Percentiles rank a stretch among this genome's conserved stretches.
Conservation (phyloP, 768 basidiomycete species). For the Termitomyces sp. region DNA sequence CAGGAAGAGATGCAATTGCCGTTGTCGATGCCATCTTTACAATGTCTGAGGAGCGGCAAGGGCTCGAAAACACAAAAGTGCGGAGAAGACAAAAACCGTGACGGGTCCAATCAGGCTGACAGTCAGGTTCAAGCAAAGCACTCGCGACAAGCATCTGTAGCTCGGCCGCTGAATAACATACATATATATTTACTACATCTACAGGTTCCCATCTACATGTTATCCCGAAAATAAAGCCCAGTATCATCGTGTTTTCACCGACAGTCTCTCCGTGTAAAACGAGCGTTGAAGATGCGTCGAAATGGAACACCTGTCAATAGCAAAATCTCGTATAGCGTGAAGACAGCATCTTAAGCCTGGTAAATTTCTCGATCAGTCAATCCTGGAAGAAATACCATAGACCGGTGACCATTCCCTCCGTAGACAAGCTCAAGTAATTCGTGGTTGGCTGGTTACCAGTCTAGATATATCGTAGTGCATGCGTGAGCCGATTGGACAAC, state of each 20-base stretch:
- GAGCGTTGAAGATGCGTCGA: too few species aligned
- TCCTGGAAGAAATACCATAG: neutral
- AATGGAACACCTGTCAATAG: neutral
- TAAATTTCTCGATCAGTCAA: neutral
- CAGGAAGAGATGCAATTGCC: slow-evolving; percentile 50
- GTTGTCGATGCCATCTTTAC: slow-evolving; percentile 66
- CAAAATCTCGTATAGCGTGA: neutral
- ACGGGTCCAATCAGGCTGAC: slow-evolving; percentile 11
- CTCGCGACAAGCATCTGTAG: slow-evolving; percentile 2
- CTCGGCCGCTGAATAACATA: neutral
- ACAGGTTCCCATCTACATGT: neutral
- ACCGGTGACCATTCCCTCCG: too few species aligned
- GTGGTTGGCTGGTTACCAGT: too few species aligned
- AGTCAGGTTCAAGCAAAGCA: slow-evolving; percentile 11
- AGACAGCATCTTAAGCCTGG: neutral
- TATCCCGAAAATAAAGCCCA: neutral
- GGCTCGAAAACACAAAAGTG: slow-evolving; percentile 12
- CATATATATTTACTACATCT: slow-evolving; percentile 1
- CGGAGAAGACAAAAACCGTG: slow-evolving; percentile 13
- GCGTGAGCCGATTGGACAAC: neutral
- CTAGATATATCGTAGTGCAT: too few species aligned
- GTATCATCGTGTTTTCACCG: neutral
- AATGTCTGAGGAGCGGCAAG: slow-evolving; percentile 15
- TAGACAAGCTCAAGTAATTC: too few species aligned
- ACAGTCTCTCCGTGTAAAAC: neutral